These are phyloP conservation scores for Vigna nakashimae DNA, from an alignment of 306 rosid species.

Conservation along the genomic window DNA sequence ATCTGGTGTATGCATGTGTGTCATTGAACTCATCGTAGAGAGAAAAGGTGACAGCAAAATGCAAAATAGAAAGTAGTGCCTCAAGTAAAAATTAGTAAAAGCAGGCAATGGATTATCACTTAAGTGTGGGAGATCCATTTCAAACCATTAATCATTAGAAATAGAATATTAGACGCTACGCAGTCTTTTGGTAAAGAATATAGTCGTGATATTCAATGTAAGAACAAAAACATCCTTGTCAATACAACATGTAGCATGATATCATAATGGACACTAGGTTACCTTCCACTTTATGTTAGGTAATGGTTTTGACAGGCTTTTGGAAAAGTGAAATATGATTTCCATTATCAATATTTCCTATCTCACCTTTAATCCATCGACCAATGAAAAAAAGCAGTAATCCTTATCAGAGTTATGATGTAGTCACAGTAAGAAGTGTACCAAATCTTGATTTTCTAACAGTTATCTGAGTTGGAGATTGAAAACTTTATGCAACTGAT, in stretches of 20 bases:
- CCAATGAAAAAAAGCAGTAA: constrained; percentile 34
- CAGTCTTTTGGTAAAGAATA: constrained; percentile 37
- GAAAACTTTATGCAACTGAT: constrained; percentile 91
- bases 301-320: constrained; percentile 42
- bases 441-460: constrained; percentile 56
- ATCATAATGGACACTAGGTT: constrained; percentile 46
- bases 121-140: constrained; percentile 42
- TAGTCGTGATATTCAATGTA: constrained; percentile 35
- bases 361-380: constrained; percentile 24
- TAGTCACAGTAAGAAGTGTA: constrained; percentile 22
- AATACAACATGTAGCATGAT: constrained; percentile 42
- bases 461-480: constrained; percentile 79
- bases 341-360: constrained; percentile 40
- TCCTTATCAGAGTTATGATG: constrained; percentile 36
- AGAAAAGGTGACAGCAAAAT: constrained; percentile 30
- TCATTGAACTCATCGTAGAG: constrained; percentile 12
- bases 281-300: constrained; percentile 51
- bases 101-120: constrained; percentile 37
- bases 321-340: constrained; percentile 43
- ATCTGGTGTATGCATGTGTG: constrained; percentile 40
- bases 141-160: constrained; percentile 41
- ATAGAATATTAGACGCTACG: constrained; percentile 36
- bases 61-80: constrained; percentile 28
- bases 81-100: constrained; percentile 40
- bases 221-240: constrained; percentile 49